Evolutionary conservation across 495 filamentous ascomycete genomes (phyloP).

Genomic region (Xylaria longipes): DNA sequence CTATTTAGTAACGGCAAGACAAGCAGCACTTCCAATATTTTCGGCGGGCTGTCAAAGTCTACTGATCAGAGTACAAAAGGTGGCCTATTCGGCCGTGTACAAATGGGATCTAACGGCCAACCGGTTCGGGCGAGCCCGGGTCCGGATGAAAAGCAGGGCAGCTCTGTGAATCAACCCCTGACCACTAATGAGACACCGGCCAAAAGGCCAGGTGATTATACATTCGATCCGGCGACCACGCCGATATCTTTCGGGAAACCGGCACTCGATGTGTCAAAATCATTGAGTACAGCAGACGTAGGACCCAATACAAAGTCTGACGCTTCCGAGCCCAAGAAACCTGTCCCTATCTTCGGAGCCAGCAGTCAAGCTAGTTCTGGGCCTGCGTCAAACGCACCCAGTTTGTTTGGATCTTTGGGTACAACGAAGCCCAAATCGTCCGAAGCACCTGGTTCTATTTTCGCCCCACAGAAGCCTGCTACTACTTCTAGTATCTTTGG

Average conservation of each 20-base stretch:
- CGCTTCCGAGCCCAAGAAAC: slow-evolving; percentile 19
- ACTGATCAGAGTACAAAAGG: slow-evolving; percentile 45
- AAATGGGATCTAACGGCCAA: slow-evolving; percentile 42
- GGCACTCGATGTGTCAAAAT: slow-evolving; percentile 20
- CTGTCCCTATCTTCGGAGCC: slow-evolving; percentile 30
- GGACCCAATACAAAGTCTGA: slow-evolving; percentile 22
- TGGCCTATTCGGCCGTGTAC: slow-evolving; percentile 54
- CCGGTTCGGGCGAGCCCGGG: slow-evolving; percentile 37
- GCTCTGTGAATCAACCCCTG: slow-evolving; percentile 17
- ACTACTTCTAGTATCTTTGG: slow-evolving; percentile 25
- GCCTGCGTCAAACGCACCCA: slow-evolving; percentile 24
- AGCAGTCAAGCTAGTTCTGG: slow-evolving; percentile 20
- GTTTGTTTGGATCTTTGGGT: slow-evolving; percentile 27
- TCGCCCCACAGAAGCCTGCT: slow-evolving; percentile 25
- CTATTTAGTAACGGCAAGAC: slow-evolving; percentile 34
- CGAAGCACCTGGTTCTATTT: slow-evolving; percentile 22
- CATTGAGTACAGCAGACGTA: slow-evolving; percentile 16
- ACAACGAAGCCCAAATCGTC: slow-evolving; percentile 11
- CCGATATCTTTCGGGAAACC: slow-evolving; percentile 37
- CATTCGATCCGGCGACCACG: slow-evolving; percentile 39
- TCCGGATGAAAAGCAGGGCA: slow-evolving; percentile 48
- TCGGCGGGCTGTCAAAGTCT: slow-evolving; percentile 62
- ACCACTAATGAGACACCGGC: slow-evolving; percentile 32
- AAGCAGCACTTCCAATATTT: slow-evolving; percentile 51
- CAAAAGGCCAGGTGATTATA: slow-evolving; percentile 42